phyloP scores from a whole-genome alignment of 2,329 filamentous ascomycete species.

The Monosporascus sp. region DNA sequence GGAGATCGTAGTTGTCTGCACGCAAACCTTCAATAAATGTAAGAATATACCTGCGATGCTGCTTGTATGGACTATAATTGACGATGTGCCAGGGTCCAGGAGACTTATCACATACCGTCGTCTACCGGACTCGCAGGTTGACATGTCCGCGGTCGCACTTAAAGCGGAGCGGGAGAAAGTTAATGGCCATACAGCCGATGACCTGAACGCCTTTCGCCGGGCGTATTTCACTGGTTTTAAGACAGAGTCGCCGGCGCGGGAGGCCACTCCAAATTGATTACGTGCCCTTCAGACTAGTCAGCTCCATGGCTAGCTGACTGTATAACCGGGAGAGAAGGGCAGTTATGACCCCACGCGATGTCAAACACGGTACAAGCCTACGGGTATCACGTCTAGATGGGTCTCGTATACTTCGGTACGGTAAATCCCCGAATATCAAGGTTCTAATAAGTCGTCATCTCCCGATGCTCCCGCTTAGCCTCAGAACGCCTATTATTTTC shows the following conservation, averaged over 20 bases:
- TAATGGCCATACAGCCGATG: conserved; percentile 48
- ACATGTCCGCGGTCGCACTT: conserved; percentile 33
- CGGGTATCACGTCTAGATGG: no score
- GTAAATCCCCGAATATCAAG: no score
- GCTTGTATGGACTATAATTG: neutral
- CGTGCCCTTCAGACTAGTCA: neutral
- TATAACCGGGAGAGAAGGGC: neutral
- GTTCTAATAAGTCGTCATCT: no score
- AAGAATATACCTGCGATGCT: conserved; percentile 18
- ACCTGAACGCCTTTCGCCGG: conserved; percentile 56
- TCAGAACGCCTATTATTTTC: no score
- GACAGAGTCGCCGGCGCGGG: conserved; percentile 19
- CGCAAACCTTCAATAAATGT: conserved; percentile 90
- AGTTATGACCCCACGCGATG: neutral
- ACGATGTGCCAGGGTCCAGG: conserved; percentile 62
- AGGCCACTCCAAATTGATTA: conserved; percentile 2
- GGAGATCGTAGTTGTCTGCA: conserved; percentile 68
- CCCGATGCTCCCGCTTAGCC: no score
- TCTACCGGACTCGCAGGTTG: conserved; percentile 54
- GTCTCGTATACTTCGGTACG: no score
- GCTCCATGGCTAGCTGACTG: no score
- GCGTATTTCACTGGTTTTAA: conserved; percentile 55
- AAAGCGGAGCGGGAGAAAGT: conserved; percentile 24
- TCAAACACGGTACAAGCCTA: no score
- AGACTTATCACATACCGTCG: conserved; percentile 82